Percentiles rank a stretch among this genome's conserved stretches.
Conservation (phyloP, 129 eudicot species). For the Flaveria brownii region DNA sequence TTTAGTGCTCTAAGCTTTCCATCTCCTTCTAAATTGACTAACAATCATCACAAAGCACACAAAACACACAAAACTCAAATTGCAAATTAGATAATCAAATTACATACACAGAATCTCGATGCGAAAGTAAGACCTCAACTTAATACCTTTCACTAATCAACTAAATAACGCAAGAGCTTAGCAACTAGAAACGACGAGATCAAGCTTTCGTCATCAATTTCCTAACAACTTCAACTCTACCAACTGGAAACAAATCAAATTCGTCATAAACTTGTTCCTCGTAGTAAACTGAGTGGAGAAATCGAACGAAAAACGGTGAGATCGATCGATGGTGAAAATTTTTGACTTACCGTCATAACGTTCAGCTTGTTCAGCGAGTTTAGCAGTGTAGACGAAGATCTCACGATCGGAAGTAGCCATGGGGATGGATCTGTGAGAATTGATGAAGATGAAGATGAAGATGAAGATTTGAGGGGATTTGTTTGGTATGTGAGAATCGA, state of each 20-base stretch:
- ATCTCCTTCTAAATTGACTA: not conserved
- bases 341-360: slow-evolving; percentile 31
- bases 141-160: not conserved
- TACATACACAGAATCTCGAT: not conserved
- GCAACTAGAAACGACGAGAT: slow-evolving; percentile 6
- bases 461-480: not conserved
- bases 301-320: not conserved
- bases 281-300: not conserved
- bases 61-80: slow-evolving; percentile 12
- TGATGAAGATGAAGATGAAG: not conserved
- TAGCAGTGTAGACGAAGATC: slow-evolving; percentile 38
- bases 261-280: not conserved
- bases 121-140: not conserved
- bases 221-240: not conserved
- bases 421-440: slow-evolving; percentile 25
- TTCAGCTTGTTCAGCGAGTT: slow-evolving; percentile 42
- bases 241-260: not conserved
- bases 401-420: slow-evolving; percentile 40
- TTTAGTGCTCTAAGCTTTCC: not conserved
- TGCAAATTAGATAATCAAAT: not conserved
- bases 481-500: not conserved
- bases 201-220: not conserved
- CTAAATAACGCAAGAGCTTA: not conserved
- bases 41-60: not conserved
- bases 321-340: not conserved